Percentiles rank a stretch among this genome's conserved stretches.
phyloP scores from a whole-genome alignment of 352 stramenopile species.

The Thraustochytrium striatum region DNA sequence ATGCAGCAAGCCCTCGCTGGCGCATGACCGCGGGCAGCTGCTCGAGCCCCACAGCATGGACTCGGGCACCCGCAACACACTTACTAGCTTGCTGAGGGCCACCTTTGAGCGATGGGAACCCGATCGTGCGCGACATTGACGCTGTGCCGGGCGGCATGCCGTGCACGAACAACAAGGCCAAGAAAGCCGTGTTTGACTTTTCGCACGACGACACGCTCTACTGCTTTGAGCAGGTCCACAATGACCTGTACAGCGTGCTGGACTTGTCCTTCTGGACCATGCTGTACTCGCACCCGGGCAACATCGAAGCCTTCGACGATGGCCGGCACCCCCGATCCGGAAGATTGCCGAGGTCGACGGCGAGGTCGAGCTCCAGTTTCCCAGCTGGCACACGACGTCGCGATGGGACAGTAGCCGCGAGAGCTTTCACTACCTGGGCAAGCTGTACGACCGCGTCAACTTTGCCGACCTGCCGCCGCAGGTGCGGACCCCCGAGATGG shows the following conservation, averaged over 20 bases:
- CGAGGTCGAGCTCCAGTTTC: slow-evolving; percentile 16
- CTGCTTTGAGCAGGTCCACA: slow-evolving; percentile 47
- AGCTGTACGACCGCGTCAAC: slow-evolving; percentile 25
- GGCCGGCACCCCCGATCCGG: slow-evolving; percentile 18
- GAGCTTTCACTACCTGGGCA: not conserved
- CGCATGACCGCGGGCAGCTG: not conserved
- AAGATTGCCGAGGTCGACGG: slow-evolving; percentile 12
- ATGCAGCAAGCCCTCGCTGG: slow-evolving; percentile 39
- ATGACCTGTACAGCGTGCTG: slow-evolving; percentile 42
- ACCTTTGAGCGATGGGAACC: not conserved
- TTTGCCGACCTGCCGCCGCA: slow-evolving; percentile 24
- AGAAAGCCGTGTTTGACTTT: not conserved
- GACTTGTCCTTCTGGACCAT: slow-evolving; percentile 51
- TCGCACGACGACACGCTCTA: not conserved
- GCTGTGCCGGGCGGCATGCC: not conserved
- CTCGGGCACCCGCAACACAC: not conserved
- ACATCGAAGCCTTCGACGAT: slow-evolving; percentile 9
- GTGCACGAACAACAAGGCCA: not conserved
- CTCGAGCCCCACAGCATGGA: not conserved
- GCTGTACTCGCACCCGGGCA: slow-evolving; percentile 10
- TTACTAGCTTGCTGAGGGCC: not conserved
- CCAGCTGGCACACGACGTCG: slow-evolving; percentile 3
- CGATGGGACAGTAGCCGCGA: slow-evolving; percentile 3
- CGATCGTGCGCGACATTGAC: not conserved
- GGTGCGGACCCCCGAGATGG: not conserved